Conservation (phyloP, 129 eudicot species). For the Pseudognaphalium luteoalbum region DNA sequence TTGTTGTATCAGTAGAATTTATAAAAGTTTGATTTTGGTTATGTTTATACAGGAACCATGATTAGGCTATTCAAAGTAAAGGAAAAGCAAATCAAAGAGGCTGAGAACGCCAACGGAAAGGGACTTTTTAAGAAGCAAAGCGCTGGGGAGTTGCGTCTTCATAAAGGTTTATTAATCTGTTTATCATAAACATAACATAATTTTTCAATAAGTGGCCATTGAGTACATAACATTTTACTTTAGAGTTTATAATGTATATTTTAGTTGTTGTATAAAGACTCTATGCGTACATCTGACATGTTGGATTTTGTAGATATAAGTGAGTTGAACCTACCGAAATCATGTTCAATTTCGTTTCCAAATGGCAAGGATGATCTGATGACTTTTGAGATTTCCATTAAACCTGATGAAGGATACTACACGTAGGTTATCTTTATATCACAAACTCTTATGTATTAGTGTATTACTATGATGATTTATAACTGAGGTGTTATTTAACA, state of each 20-base stretch:
- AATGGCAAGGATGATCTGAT: slow-evolving; percentile 63
- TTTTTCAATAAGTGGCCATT: not conserved
- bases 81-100: slow-evolving; percentile 45
- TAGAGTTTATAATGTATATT: not conserved
- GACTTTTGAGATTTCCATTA: slow-evolving; percentile 55
- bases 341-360: slow-evolving; percentile 54
- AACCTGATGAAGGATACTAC: slow-evolving; percentile 70
- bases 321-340: slow-evolving; percentile 52
- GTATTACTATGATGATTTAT: not conserved
- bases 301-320: slow-evolving; percentile 44
- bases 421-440: slow-evolving; percentile 33
- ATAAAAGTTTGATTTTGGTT: slow-evolving; percentile 1
- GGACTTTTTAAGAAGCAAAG: slow-evolving; percentile 42
- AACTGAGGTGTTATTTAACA: not conserved
- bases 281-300: slow-evolving; percentile 7
- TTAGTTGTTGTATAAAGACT: not conserved
- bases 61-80: slow-evolving; percentile 50
- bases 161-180: slow-evolving; percentile 37
- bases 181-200: not conserved
- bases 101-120: slow-evolving; percentile 38
- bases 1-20: not conserved
- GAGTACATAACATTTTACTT: not conserved
- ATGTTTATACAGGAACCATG: slow-evolving; percentile 37
- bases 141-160: slow-evolving; percentile 47
- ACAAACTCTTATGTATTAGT: not conserved